These are phyloP conservation scores for Xylaria sp. DNA, from an alignment of 2,329 filamentous ascomycete genomes.

Conservation along the genomic window DNA sequence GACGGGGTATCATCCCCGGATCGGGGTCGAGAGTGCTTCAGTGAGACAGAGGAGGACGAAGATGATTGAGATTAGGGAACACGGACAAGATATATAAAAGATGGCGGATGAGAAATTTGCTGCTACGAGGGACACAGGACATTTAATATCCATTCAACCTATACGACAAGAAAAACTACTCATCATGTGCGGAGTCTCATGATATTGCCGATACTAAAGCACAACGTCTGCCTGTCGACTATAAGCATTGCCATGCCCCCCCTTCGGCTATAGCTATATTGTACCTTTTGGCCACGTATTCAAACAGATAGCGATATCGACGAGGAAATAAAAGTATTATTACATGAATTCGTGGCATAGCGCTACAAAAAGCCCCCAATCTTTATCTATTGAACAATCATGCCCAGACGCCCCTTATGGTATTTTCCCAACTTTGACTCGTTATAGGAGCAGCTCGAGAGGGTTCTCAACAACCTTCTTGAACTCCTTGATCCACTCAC, in stretches of 20 bases:
- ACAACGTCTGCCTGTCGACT: not conserved
- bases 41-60: not conserved
- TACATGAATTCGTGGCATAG: constrained; percentile 46
- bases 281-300: constrained; percentile 21
- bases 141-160: not conserved
- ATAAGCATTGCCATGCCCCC: constrained; percentile 11
- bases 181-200: constrained; percentile 6
- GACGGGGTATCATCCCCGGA: not conserved
- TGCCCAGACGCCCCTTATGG: constrained; percentile 45
- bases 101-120: not conserved
- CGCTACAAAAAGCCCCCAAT: constrained; percentile 47
- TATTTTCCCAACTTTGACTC: constrained; percentile 31
- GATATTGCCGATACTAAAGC: constrained; percentile 2
- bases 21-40: not conserved
- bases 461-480: constrained; percentile 99
- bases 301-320: constrained; percentile 7
- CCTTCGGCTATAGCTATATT: constrained; percentile 11
- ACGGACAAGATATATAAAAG: no score
- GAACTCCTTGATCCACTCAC: constrained; percentile 94
- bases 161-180: not conserved
- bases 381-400: constrained; percentile 48
- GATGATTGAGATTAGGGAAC: not conserved
- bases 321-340: constrained; percentile 34
- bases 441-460: constrained; percentile 88
- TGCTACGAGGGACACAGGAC: not conserved